These are phyloP conservation scores for Arctium minus DNA, from an alignment of 129 eudicot species.

Conservation along the genomic window DNA sequence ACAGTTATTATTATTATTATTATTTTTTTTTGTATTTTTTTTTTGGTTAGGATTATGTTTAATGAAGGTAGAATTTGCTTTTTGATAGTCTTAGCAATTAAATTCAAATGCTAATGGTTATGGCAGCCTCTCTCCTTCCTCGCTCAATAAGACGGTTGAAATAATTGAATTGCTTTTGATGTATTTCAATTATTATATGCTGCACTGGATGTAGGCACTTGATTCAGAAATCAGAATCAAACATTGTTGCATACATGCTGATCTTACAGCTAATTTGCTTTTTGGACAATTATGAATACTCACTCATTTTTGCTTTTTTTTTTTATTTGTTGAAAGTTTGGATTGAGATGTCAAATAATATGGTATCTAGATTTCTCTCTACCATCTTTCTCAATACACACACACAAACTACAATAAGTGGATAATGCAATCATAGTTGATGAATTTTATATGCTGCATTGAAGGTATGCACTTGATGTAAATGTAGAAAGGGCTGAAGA, in stretches of 20 bases:
- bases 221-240: background rate
- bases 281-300: background rate
- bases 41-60: background rate
- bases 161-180: background rate
- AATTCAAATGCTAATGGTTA: background rate
- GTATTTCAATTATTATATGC: background rate
- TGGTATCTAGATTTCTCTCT: background rate
- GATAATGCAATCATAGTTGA: constrained; percentile 20
- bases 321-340: background rate
- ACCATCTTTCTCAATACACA: constrained; percentile 3
- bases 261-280: background rate
- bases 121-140: background rate
- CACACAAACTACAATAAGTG: background rate
- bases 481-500: constrained; percentile 98
- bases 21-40: background rate
- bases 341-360: background rate
- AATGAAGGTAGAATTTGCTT: background rate
- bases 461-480: constrained; percentile 98
- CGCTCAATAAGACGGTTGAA: too few relatives aligned
- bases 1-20: background rate
- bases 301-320: background rate
- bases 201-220: background rate
- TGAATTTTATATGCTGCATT: constrained; percentile 17
- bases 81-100: background rate
- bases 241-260: constrained; percentile 6